A percentile compares a stretch with the other conserved stretches of the same genome.
These are phyloP conservation scores for Xerocomus minutiporus DNA, from an alignment of 1,284 basidiomycete species.

Conservation along the genomic window DNA sequence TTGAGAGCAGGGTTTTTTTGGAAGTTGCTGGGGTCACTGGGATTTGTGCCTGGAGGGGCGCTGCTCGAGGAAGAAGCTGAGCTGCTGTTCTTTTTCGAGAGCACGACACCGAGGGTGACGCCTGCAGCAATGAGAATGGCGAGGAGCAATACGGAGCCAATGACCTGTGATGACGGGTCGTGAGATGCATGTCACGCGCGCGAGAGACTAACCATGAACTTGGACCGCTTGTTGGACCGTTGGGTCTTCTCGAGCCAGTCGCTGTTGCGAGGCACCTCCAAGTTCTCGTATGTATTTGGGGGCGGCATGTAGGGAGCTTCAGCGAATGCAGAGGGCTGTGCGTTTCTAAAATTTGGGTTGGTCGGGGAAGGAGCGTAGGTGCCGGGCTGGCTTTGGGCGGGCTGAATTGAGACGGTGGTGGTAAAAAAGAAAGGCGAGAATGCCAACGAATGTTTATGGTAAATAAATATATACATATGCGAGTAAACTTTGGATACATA, in stretches of 20 bases:
- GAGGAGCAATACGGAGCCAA: slow-evolving; percentile 30
- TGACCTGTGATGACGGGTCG: slow-evolving; percentile 25
- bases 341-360: slow-evolving; percentile 25
- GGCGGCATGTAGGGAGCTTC: slow-evolving; percentile 29
- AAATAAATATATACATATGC: slow-evolving; percentile 11
- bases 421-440: background rate
- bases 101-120: slow-evolving; percentile 30
- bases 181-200: background rate
- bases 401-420: slow-evolving; percentile 13
- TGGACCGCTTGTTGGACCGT: slow-evolving; percentile 29
- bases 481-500: slow-evolving; percentile 9
- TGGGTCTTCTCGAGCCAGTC: slow-evolving; percentile 33
- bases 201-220: slow-evolving; percentile 28
- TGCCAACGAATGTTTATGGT: slow-evolving; percentile 4
- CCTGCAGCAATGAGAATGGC: slow-evolving; percentile 28
- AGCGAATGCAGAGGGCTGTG: slow-evolving; percentile 23
- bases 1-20: slow-evolving; percentile 56
- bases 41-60: slow-evolving; percentile 39
- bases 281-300: slow-evolving; percentile 22
- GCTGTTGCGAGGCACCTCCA: slow-evolving; percentile 28
- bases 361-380: slow-evolving; percentile 28
- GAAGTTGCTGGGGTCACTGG: slow-evolving; percentile 63
- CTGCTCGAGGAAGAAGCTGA: slow-evolving; percentile 1
- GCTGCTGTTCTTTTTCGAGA: slow-evolving; percentile 30
- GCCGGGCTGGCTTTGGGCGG: slow-evolving; percentile 23